These are phyloP conservation scores for Alternaria novae-zelandiae DNA, from an alignment of 2,329 filamentous ascomycete species.

Conservation along the genomic window DNA sequence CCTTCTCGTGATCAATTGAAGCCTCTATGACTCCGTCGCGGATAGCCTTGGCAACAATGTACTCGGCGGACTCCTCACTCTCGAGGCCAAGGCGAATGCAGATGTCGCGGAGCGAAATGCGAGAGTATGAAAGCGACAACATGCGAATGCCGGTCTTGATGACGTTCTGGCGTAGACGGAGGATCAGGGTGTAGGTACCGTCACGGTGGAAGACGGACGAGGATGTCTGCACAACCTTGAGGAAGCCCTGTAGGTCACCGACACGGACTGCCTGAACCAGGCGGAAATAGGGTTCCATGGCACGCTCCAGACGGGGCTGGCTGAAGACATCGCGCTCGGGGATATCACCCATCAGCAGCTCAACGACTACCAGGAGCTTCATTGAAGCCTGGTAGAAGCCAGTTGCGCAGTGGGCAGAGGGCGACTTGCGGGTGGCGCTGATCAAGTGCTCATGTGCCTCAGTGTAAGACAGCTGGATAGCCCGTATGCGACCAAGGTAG, in stretches of 20 bases:
- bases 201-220: slow-evolving; percentile 88
- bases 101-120: slow-evolving; percentile 95
- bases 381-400: slow-evolving; percentile 96
- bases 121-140: slow-evolving; percentile 98
- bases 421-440: slow-evolving; percentile 92
- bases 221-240: slow-evolving; percentile 82
- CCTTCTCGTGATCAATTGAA: slow-evolving; percentile 88
- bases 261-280: slow-evolving; percentile 94
- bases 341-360: slow-evolving; percentile 98
- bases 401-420: slow-evolving; percentile 83
- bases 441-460: slow-evolving; percentile 95
- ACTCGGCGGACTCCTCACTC: slow-evolving; percentile 96
- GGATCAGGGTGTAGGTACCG: slow-evolving; percentile 92
- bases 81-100: slow-evolving; percentile 93
- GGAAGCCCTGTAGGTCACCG: slow-evolving; percentile 93
- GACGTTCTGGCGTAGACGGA: slow-evolving; percentile 95
- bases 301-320: slow-evolving; percentile 82
- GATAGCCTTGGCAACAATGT: slow-evolving; percentile 98
- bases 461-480: slow-evolving; percentile 95
- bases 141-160: slow-evolving; percentile 99
- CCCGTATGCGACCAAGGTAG: slow-evolving; percentile 94
- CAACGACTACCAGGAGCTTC: slow-evolving; percentile 95
- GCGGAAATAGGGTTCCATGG: slow-evolving; percentile 90
- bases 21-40: slow-evolving; percentile 97
- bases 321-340: slow-evolving; percentile 95